phyloP scores from a whole-genome alignment of 1,284 basidiomycete genomes.

The Austroboletus rostrupii region DNA sequence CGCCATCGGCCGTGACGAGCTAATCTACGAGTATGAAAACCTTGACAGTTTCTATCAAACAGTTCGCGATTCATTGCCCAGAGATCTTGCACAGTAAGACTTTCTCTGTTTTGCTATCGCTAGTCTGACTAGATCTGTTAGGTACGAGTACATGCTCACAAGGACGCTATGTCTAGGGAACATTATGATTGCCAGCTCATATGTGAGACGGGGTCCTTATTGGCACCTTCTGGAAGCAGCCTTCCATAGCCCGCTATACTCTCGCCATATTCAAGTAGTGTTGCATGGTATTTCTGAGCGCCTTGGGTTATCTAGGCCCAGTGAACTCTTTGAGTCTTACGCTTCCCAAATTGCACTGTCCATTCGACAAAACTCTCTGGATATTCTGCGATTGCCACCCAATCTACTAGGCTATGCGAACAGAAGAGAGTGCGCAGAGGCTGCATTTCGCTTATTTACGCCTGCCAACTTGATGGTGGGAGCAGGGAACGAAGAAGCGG shows the following conservation, averaged over 20 bases:
- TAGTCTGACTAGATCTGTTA: constrained; percentile 25
- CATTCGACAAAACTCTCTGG: constrained; percentile 46
- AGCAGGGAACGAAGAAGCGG: constrained; percentile 23
- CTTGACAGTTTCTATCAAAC: constrained; percentile 38
- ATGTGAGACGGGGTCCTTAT: constrained; percentile 80
- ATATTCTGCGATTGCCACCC: constrained; percentile 66
- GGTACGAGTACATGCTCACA: constrained; percentile 77
- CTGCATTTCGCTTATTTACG: constrained; percentile 59
- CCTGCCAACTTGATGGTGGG: constrained; percentile 53
- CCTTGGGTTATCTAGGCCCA: constrained; percentile 66
- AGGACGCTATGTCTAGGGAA: constrained; percentile 79
- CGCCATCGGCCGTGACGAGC: constrained; percentile 27
- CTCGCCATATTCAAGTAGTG: constrained; percentile 61
- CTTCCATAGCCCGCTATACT: constrained; percentile 45
- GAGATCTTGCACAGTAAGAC: constrained; percentile 46
- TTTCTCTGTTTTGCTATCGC: background rate
- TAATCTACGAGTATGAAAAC: constrained; percentile 21
- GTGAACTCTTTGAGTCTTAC: constrained; percentile 75
- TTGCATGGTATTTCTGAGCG: constrained; percentile 61
- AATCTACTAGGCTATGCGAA: constrained; percentile 69
- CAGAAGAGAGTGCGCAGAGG: constrained; percentile 55
- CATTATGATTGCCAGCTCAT: constrained; percentile 77
- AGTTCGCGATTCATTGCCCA: constrained; percentile 42
- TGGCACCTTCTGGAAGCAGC: constrained; percentile 82
- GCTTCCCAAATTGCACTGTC: constrained; percentile 74